Evolutionary conservation across 2,329 filamentous ascomycete species (phyloP).

Genomic region (Aspergillus ruber): DNA sequence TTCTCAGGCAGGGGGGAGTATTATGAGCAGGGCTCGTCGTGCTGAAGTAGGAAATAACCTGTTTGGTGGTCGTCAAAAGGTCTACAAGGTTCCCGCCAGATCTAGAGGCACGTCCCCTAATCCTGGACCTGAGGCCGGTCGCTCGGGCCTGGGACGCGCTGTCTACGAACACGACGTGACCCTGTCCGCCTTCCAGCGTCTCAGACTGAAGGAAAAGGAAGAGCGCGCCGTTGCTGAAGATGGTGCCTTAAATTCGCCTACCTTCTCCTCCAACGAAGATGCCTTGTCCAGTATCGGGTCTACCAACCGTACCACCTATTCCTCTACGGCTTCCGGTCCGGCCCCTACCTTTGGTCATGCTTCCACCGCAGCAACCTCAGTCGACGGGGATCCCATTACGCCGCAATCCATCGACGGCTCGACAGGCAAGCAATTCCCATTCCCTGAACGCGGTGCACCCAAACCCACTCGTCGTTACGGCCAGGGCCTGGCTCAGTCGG

Average conservation of each 20-base stretch:
- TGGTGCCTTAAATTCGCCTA: conserved; percentile 30
- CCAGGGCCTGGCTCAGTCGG: conserved; percentile 69
- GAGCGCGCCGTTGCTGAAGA: conserved; percentile 39
- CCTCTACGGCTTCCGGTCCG: conserved; percentile 71
- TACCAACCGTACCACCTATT: conserved; percentile 72
- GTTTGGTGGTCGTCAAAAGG: conserved; percentile 92
- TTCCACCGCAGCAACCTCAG: conserved; percentile 83
- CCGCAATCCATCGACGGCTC: conserved; percentile 18
- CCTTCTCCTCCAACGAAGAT: conserved; percentile 38
- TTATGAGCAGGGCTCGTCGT: conserved; percentile 80
- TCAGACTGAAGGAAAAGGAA: conserved; percentile 51
- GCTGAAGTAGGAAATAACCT: conserved; percentile 77
- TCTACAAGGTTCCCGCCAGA: conserved; percentile 71
- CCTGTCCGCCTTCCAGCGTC: conserved; percentile 74
- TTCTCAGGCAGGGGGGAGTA: conserved; percentile 60
- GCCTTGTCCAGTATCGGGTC: conserved; percentile 58
- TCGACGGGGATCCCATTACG: conserved; percentile 60
- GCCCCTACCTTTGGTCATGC: conserved; percentile 59
- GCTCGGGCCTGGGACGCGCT: conserved; percentile 51
- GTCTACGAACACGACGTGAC: conserved; percentile 85
- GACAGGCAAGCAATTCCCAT: conserved; percentile 20
- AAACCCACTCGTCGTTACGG: conserved; percentile 76
- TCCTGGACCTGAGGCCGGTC: conserved; percentile 25
- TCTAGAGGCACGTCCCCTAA: conserved; percentile 20
- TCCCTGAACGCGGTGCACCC: conserved; percentile 58